phyloP scores from a whole-genome alignment of 2,329 filamentous ascomycete genomes.

The Phaeophleospora eucalypticola region DNA sequence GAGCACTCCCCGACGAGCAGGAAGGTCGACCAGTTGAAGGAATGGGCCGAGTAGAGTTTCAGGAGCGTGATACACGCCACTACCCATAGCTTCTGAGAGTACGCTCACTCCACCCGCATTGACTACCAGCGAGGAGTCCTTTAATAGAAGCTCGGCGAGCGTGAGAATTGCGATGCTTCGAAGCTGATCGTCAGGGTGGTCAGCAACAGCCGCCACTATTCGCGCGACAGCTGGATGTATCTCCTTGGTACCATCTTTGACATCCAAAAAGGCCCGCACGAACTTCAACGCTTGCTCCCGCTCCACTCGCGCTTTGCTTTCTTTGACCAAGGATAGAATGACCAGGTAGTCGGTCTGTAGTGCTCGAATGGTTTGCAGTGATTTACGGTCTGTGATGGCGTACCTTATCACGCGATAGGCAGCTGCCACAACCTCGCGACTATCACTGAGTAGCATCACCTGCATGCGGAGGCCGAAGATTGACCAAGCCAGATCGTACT shows the following conservation, averaged over 20 bases:
- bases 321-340: slow-evolving; percentile 87
- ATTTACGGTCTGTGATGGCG: slow-evolving; percentile 86
- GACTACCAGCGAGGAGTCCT: slow-evolving; percentile 75
- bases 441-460: slow-evolving; percentile 92
- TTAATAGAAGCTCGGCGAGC: slow-evolving; percentile 82
- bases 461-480: slow-evolving; percentile 92
- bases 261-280: slow-evolving; percentile 87
- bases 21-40: slow-evolving; percentile 81
- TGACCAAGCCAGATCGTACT: slow-evolving; percentile 95
- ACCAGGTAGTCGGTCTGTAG: slow-evolving; percentile 91
- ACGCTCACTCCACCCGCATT: slow-evolving; percentile 79
- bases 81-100: slow-evolving; percentile 85
- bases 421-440: slow-evolving; percentile 89
- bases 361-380: slow-evolving; percentile 78
- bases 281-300: slow-evolving; percentile 97
- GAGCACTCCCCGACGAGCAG: slow-evolving; percentile 74
- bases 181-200: slow-evolving; percentile 78
- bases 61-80: slow-evolving; percentile 87
- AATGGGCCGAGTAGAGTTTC: slow-evolving; percentile 86
- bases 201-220: slow-evolving; percentile 85
- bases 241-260: slow-evolving; percentile 86
- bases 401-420: slow-evolving; percentile 92
- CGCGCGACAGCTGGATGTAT: slow-evolving; percentile 82
- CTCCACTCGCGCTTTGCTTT: slow-evolving; percentile 94
- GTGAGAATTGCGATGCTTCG: slow-evolving; percentile 91